These are phyloP conservation scores for Tuctoria greenei DNA, from an alignment of 176 grass and related monocot species.

Conservation along the genomic window DNA sequence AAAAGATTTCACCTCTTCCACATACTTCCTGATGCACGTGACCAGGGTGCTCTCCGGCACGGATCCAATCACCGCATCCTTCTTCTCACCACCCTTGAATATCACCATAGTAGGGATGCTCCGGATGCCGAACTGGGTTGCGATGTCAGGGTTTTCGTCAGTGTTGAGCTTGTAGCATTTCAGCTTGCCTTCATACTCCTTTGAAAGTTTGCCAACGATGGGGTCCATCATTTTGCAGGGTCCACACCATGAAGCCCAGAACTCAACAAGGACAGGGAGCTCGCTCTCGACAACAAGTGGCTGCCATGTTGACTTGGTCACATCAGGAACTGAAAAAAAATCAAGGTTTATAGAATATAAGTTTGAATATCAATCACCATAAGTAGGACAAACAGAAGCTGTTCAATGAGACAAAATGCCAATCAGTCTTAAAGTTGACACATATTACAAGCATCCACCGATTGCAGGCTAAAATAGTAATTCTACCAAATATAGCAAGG, in stretches of 20 bases:
- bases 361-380: background rate
- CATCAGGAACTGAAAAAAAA: conserved; percentile 58
- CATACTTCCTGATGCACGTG: conserved; percentile 57
- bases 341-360: background rate
- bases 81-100: conserved; percentile 83
- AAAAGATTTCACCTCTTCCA: too few relatives aligned
- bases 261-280: conserved; percentile 74
- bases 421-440: background rate
- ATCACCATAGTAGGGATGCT: conserved; percentile 89
- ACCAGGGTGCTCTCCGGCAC: conserved; percentile 69
- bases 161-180: conserved; percentile 87
- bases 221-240: conserved; percentile 88
- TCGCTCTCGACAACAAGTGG: conserved; percentile 56
- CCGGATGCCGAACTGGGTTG: conserved; percentile 62
- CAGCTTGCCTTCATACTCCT: conserved; percentile 81
- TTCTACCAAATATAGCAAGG: background rate
- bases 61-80: conserved; percentile 73
- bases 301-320: conserved; percentile 69
- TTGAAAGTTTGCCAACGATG: conserved; percentile 66
- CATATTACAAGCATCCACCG: background rate
- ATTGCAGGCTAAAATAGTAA: background rate
- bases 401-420: background rate
- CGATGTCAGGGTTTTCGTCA: conserved; percentile 66
- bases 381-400: background rate
- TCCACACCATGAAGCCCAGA: conserved; percentile 94